Conservation (phyloP, 2,329 filamentous ascomycete genomes). For the Ilyonectria robusta region DNA sequence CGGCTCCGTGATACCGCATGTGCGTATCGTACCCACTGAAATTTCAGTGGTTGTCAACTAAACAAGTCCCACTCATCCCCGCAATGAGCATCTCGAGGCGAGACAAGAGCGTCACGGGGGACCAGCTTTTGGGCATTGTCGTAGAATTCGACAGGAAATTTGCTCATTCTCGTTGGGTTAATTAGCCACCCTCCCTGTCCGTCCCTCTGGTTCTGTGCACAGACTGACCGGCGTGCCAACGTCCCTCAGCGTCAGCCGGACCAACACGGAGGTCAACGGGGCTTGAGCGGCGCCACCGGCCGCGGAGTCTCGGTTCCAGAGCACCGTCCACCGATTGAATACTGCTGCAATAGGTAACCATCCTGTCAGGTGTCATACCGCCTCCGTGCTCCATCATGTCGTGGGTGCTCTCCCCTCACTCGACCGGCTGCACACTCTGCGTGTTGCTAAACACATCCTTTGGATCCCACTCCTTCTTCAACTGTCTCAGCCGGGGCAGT, state of each 20-base stretch:
- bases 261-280: not conserved
- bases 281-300: not conserved
- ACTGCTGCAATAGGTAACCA: not conserved
- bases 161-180: not conserved
- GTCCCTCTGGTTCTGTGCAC: not conserved
- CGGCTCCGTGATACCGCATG: not conserved
- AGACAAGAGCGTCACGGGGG: too few relatives aligned
- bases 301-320: not conserved
- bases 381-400: not conserved
- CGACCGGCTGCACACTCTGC: constrained; percentile 49
- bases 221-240: not conserved
- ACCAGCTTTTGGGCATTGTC: too few relatives aligned
- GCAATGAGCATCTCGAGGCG: too few relatives aligned
- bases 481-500: constrained; percentile 48
- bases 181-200: not conserved
- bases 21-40: not conserved
- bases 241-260: not conserved
- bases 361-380: not conserved
- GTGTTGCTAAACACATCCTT: constrained; percentile 57
- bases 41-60: too few relatives aligned
- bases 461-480: constrained; percentile 56
- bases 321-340: not conserved
- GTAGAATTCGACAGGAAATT: not conserved
- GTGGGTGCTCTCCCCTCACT: constrained; percentile 27
- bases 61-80: too few relatives aligned